A percentile compares a stretch with the other conserved stretches of the same genome.
Evolutionary conservation across 768 basidiomycete genomes (phyloP).

Genomic region (Suillus weaverae): DNA sequence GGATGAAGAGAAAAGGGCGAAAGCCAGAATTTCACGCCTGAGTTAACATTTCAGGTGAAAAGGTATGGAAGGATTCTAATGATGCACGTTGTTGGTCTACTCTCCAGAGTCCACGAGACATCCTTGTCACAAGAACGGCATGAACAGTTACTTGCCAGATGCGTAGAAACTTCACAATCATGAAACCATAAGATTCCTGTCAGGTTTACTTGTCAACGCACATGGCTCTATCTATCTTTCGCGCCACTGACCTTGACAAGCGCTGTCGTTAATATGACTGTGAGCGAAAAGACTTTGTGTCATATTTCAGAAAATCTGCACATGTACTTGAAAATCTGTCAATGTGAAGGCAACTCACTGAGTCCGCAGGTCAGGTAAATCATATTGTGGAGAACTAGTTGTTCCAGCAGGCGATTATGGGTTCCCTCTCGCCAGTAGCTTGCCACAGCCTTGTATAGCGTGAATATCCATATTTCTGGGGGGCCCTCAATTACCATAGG

Average conservation of each 20-base stretch:
- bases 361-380: constrained; percentile 5
- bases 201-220: background rate
- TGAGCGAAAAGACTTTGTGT: background rate
- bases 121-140: constrained; percentile 1
- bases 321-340: background rate
- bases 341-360: background rate
- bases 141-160: constrained; percentile 3
- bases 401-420: background rate
- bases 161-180: constrained; percentile 3
- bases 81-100: background rate
- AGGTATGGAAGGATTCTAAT: background rate
- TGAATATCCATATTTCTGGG: background rate
- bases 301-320: background rate
- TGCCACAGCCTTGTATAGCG: background rate
- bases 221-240: background rate
- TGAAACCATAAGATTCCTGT: background rate
- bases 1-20: background rate
- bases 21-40: background rate
- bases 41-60: background rate
- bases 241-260: background rate
- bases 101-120: constrained; percentile 2
- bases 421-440: constrained; percentile 1
- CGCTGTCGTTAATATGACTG: background rate
- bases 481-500: background rate
- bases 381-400: background rate